Percentiles rank a stretch among this genome's conserved stretches.
phyloP scores from a whole-genome alignment of 2,329 filamentous ascomycete species.

The Botryotinia globosa region DNA sequence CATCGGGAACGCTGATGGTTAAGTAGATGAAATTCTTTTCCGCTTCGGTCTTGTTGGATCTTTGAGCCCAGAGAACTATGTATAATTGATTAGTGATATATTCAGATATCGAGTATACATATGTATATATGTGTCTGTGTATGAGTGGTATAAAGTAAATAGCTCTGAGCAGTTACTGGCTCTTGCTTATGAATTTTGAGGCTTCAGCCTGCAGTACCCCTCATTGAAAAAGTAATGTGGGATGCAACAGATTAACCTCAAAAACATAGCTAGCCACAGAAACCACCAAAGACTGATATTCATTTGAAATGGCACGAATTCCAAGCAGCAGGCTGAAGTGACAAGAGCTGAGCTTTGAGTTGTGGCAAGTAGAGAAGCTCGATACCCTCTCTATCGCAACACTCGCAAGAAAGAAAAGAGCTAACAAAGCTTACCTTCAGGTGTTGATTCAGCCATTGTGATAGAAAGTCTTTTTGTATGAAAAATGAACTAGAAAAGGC shows the following conservation, averaged over 20 bases:
- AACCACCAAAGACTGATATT: neutral
- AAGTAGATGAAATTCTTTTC: slow-evolving; percentile 95
- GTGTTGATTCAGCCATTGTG: slow-evolving; percentile 33
- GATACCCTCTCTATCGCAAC: neutral
- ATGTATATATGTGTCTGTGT: neutral
- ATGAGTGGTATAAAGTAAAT: neutral
- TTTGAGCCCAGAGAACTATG: slow-evolving; percentile 95
- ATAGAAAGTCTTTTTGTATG: neutral
- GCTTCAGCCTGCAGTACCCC: slow-evolving; percentile 16
- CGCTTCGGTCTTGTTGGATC: slow-evolving; percentile 75
- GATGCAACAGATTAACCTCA: neutral
- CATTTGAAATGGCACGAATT: neutral
- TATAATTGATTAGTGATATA: neutral
- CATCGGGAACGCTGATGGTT: slow-evolving; percentile 84
- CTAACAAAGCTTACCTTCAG: slow-evolving; percentile 36
- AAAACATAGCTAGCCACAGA: neutral
- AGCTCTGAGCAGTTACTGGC: neutral
- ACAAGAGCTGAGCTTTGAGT: neutral
- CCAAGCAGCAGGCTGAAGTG: neutral
- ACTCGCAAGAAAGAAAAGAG: slow-evolving; percentile 19
- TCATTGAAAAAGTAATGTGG: slow-evolving; percentile 10
- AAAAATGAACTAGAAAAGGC: neutral
- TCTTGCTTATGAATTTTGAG: slow-evolving; percentile 9
- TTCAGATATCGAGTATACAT: neutral
- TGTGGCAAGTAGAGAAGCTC: neutral